phyloP scores from a whole-genome alignment of 2,329 filamentous ascomycete genomes.

The Arthrobotrys conoides region DNA sequence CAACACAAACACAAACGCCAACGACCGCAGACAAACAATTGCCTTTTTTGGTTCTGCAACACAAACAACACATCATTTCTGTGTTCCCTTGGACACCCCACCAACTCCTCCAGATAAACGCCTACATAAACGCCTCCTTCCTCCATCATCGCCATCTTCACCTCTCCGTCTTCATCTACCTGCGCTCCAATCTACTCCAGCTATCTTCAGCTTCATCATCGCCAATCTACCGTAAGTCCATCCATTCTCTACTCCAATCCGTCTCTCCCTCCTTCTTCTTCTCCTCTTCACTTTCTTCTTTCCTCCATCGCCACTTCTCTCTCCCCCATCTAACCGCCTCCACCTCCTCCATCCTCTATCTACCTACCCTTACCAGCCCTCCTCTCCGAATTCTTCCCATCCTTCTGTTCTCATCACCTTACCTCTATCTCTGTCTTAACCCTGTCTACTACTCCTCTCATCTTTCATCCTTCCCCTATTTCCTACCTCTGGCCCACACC shows the following conservation, averaged over 20 bases:
- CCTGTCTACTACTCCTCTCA: no score
- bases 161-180: conserved; percentile 8
- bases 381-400: not conserved
- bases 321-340: not conserved
- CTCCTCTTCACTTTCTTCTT: not conserved
- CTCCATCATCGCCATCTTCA: conserved; percentile 3
- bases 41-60: conserved; percentile 47
- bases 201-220: not conserved
- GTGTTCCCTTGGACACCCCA: conserved; percentile 25
- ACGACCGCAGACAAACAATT: conserved; percentile 35
- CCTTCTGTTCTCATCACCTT: not conserved
- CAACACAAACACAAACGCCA: not conserved
- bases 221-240: not conserved
- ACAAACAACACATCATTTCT: conserved; percentile 50
- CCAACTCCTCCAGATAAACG: not conserved
- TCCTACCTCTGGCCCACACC: not conserved
- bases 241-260: not conserved
- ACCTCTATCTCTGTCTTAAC: no score
- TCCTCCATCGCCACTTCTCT: conserved; percentile 7
- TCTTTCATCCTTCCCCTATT: not conserved
- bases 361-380: not conserved
- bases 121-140: not conserved
- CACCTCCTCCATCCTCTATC: not conserved
- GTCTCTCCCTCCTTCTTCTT: not conserved
- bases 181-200: not conserved